Percentiles rank a stretch among this genome's conserved stretches.
Evolutionary conservation across 371 early-diverging fungal genomes (phyloP).

Genomic region (Basidiobolus meristosporus): DNA sequence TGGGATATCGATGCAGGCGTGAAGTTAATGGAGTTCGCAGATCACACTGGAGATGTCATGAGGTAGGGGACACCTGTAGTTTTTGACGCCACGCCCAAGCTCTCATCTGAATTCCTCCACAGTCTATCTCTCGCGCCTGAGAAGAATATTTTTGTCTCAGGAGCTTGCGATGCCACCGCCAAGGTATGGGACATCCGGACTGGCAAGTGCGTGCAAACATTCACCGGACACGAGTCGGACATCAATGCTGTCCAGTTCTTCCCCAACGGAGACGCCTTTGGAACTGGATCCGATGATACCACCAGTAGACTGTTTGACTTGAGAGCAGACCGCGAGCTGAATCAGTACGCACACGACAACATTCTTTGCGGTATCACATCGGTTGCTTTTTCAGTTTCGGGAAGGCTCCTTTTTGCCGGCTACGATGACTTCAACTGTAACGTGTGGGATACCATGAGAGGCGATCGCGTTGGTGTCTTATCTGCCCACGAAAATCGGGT

Average conservation of each 20-base stretch:
- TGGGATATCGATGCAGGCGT: slow-evolving; percentile 97
- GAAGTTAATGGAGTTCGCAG: slow-evolving; percentile 83
- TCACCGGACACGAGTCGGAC: no score
- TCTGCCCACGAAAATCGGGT: slow-evolving; percentile 95
- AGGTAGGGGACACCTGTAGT: slow-evolving; percentile 25
- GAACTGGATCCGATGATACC: slow-evolving; percentile 93
- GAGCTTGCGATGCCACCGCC: slow-evolving; percentile 94
- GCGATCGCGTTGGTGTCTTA: slow-evolving; percentile 82
- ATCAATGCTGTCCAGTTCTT: no score
- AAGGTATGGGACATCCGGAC: slow-evolving; percentile 98
- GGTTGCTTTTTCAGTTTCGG: slow-evolving; percentile 85
- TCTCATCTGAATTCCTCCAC: slow-evolving; percentile 1
- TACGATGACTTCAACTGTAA: slow-evolving; percentile 96
- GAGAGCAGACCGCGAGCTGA: slow-evolving; percentile 90
- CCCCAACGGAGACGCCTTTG: no score
- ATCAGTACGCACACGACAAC: slow-evolving; percentile 84
- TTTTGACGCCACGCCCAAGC: background rate
- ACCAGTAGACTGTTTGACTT: slow-evolving; percentile 91
- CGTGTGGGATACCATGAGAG: slow-evolving; percentile 94
- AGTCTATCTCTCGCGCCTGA: slow-evolving; percentile 66
- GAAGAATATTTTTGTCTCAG: slow-evolving; percentile 88
- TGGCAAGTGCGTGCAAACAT: no score
- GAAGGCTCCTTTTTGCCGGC: slow-evolving; percentile 88
- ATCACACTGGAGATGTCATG: slow-evolving; percentile 98
- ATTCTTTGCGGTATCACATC: slow-evolving; percentile 93